Percentiles rank a stretch among this genome's conserved stretches.
These are phyloP conservation scores for Setaria italica DNA, from an alignment of 202 grass and related monocot genomes.

Conservation along the genomic window DNA sequence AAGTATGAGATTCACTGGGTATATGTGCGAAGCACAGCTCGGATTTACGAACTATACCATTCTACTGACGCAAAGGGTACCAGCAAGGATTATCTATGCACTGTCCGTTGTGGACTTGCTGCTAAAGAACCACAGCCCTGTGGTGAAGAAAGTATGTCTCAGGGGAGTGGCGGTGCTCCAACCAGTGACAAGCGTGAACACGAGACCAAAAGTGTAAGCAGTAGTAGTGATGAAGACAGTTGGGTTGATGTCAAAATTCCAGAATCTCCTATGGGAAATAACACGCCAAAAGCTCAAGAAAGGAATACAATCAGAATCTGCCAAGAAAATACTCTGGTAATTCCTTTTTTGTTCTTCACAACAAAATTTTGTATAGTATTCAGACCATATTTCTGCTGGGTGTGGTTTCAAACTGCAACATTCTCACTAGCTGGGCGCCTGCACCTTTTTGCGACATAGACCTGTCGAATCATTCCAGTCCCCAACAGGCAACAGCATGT, in stretches of 20 bases:
- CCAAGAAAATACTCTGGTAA: conserved; percentile 61
- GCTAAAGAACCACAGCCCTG: conserved; percentile 45
- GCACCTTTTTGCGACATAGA: neutral
- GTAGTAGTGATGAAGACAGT: conserved; percentile 69
- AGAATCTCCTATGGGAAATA: conserved; percentile 49
- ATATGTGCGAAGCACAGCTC: conserved; percentile 80
- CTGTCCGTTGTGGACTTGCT: conserved; percentile 71
- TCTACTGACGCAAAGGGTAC: conserved; percentile 47
- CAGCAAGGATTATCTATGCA: conserved; percentile 84
- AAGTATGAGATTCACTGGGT: conserved; percentile 81
- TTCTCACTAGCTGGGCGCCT: neutral
- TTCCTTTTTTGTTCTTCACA: conserved; percentile 26
- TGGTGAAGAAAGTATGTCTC: conserved; percentile 53
- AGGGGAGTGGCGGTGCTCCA: conserved; percentile 38
- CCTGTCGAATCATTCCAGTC: neutral
- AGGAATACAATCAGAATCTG: conserved; percentile 40
- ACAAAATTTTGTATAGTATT: neutral
- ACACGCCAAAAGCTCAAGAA: conserved; percentile 36
- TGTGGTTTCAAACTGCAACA: neutral
- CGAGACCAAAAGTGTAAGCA: conserved; percentile 51
- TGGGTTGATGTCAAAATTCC: conserved; percentile 86
- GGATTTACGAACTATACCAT: conserved; percentile 92
- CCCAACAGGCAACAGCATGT: neutral
- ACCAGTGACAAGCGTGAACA: conserved; percentile 58
- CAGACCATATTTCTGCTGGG: neutral